Evolutionary conservation across 1,284 basidiomycete genomes (phyloP).

Genomic region (Cutaneotrichosporon sp.): DNA sequence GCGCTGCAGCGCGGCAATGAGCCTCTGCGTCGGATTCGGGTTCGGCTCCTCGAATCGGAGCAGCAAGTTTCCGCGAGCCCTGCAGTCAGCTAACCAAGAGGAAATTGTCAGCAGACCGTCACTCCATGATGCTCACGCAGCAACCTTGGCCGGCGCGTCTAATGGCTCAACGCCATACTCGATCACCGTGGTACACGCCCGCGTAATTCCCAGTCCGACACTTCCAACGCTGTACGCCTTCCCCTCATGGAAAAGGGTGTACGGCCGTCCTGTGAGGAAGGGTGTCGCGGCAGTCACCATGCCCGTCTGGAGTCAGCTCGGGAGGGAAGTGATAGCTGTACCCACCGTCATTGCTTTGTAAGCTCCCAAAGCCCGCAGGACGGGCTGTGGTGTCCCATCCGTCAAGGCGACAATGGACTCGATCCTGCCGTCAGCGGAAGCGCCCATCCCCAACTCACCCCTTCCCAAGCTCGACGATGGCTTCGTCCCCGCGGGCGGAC

Average conservation of each 20-base stretch:
- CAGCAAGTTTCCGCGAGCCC: constrained; percentile 68
- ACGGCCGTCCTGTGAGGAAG: constrained; percentile 73
- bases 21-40: constrained; percentile 64
- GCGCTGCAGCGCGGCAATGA: constrained; percentile 59
- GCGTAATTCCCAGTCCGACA: constrained; percentile 62
- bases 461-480: not conserved
- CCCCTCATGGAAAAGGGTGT: constrained; percentile 65
- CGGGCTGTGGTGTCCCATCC: constrained; percentile 32
- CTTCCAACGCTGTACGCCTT: constrained; percentile 62
- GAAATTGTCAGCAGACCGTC: not conserved
- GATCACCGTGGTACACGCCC: constrained; percentile 38
- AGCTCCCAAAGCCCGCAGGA: constrained; percentile 23
- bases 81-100: constrained; percentile 1
- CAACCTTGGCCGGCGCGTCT: constrained; percentile 56
- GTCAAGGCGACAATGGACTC: constrained; percentile 29
- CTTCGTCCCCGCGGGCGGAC: constrained; percentile 16
- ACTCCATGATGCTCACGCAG: constrained; percentile 50
- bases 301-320: constrained; percentile 57
- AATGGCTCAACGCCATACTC: constrained; percentile 58
- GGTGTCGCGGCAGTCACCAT: constrained; percentile 73
- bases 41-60: constrained; percentile 53
- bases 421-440: constrained; percentile 7
- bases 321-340: too few species aligned
- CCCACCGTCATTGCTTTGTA: constrained; percentile 7
- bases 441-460: not conserved